Evolutionary conservation across 2,329 filamentous ascomycete genomes (phyloP).

Genomic region (Calycina herbarum): DNA sequence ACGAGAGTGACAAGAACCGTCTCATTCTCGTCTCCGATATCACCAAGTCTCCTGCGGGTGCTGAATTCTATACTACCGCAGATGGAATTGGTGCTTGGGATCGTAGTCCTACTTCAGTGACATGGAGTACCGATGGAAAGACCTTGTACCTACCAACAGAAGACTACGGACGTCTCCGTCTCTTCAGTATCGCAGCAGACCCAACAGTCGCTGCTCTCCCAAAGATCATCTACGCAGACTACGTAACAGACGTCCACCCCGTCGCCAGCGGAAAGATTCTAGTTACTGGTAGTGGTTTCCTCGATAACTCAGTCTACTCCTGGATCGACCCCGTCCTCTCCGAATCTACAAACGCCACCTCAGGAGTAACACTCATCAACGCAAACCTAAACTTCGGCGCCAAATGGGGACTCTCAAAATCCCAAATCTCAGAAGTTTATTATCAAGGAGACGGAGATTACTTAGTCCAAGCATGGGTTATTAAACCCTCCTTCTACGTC

Average conservation of each 20-base stretch:
- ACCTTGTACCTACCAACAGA: slow-evolving; percentile 70
- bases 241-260: slow-evolving; percentile 17
- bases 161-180: slow-evolving; percentile 58
- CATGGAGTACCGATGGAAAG: slow-evolving; percentile 58
- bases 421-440: slow-evolving; percentile 29
- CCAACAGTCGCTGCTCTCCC: slow-evolving; percentile 30
- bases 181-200: slow-evolving; percentile 59
- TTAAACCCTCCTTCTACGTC: slow-evolving; percentile 69
- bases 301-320: slow-evolving; percentile 71
- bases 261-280: slow-evolving; percentile 44
- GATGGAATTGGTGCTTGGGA: slow-evolving; percentile 64
- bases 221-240: slow-evolving; percentile 18
- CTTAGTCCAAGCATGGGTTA: slow-evolving; percentile 50
- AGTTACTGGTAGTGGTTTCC: slow-evolving; percentile 62
- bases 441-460: slow-evolving; percentile 30
- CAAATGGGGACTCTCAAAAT: slow-evolving; percentile 23
- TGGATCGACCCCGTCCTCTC: slow-evolving; percentile 39
- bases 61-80: slow-evolving; percentile 58
- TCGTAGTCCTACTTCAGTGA: slow-evolving; percentile 51
- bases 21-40: slow-evolving; percentile 64
- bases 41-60: slow-evolving; percentile 51
- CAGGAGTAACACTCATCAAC: slow-evolving; percentile 24
- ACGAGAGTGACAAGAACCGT: slow-evolving; percentile 76
- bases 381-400: slow-evolving; percentile 26
- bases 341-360: slow-evolving; percentile 23